These are phyloP conservation scores for Nothomitra cinnamomea DNA, from an alignment of 2,329 filamentous ascomycete genomes.

Conservation along the genomic window DNA sequence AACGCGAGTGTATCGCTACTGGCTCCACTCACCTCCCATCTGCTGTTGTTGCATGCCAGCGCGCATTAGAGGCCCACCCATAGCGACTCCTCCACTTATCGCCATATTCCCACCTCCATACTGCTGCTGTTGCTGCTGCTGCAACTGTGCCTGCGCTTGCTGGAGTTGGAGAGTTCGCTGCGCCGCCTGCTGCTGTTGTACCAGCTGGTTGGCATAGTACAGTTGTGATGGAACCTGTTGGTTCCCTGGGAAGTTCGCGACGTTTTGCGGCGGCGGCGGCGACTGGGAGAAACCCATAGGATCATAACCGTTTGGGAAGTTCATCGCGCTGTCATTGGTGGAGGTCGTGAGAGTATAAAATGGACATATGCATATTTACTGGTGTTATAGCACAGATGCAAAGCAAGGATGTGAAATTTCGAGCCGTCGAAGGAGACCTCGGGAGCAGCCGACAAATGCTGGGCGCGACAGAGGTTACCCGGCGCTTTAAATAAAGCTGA, in stretches of 20 bases:
- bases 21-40: constrained; percentile 2
- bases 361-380: constrained; percentile 3
- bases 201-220: constrained; percentile 1
- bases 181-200: constrained; percentile 1
- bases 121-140: constrained; percentile 13
- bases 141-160: constrained; percentile 16
- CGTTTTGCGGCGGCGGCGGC: constrained; percentile 1
- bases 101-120: constrained; percentile 2
- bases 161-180: constrained; percentile 15
- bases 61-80: background rate
- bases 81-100: background rate
- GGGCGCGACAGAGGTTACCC: background rate
- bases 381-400: background rate
- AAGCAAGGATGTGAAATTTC: constrained; percentile 1
- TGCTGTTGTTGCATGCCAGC: background rate
- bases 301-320: constrained; percentile 6
- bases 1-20: background rate
- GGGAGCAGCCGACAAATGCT: background rate
- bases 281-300: constrained; percentile 4
- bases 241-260: background rate
- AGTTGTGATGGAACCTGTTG: background rate
- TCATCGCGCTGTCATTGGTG: constrained; percentile 5
- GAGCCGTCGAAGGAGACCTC: background rate
- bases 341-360: background rate
- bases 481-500: background rate